These are phyloP conservation scores for Termitomyces eurrhizus DNA, from an alignment of 768 basidiomycete genomes.

Conservation along the genomic window DNA sequence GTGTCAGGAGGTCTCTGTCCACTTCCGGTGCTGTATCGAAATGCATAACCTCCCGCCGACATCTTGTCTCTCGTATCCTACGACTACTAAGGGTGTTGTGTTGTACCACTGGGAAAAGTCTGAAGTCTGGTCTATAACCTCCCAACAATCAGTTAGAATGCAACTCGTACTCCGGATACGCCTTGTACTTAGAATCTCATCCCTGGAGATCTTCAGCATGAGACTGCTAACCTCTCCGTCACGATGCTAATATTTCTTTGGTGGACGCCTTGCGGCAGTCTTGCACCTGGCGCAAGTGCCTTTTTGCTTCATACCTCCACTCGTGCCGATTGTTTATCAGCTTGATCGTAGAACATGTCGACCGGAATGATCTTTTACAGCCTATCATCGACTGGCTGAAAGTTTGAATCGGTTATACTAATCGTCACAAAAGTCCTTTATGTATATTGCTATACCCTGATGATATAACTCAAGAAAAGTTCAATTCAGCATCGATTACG, in stretches of 20 bases:
- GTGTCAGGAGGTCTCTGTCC: neutral
- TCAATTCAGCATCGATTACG: constrained; percentile 17
- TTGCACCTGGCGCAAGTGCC: constrained; percentile 26
- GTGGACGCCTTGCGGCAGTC: constrained; percentile 23
- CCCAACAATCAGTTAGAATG: constrained; percentile 27
- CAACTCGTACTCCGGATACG: constrained; percentile 26
- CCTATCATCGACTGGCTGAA: constrained; percentile 23
- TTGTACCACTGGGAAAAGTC: no score
- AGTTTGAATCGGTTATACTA: constrained; percentile 22
- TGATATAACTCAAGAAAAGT: neutral
- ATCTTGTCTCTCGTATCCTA: no score
- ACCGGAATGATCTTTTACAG: constrained; percentile 26
- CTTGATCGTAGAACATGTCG: constrained; percentile 29
- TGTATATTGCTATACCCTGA: no score
- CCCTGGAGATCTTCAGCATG: constrained; percentile 35
- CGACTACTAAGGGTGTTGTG: no score
- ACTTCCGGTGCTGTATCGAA: neutral
- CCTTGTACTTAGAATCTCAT: constrained; percentile 26
- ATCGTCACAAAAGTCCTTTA: constrained; percentile 4
- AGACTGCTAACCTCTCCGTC: constrained; percentile 46
- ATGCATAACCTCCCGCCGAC: no score
- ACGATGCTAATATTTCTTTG: constrained; percentile 38
- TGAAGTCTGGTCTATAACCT: no score
- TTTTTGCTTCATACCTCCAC: neutral
- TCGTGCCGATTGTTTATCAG: constrained; percentile 9